Evolutionary conservation across 78 protist species (phyloP), one percentile per base, ranked within the genome.

Genomic region (Dictyostelium capitatum): DNA sequence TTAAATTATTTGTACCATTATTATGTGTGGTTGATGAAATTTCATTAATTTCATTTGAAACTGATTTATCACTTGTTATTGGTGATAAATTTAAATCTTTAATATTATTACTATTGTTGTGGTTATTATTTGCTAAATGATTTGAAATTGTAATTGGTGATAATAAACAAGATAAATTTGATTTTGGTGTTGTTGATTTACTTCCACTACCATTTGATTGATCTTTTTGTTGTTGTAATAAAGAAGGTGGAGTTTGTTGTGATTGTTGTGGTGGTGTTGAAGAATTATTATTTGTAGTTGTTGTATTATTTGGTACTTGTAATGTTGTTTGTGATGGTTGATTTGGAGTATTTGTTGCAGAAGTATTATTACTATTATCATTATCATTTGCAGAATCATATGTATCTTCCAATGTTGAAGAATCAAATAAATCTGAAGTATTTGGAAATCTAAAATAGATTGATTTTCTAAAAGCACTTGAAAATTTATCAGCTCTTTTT

Each of bases 371-470:
- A 11, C 54, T 54, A 65, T 43, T 75, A 64, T 69, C 65, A 8
- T 14, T 12, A 47, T 77, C 83, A 48, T 43, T 74, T 3, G 12
- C 6, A 14, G 47, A 14, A 54, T 53, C 64, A 53, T 53, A 48
- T 17, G 48, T 53, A 30, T 85, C 92, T 4, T 57, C 83, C 23
- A 85, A 25, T 10, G 92, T 85, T 8, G 84, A 48, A 7, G n/a
- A 25, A 64, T 85, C 92, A 37, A 85, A 85, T 0, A 85, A 53
- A 32, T 43, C 74, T 1, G 84, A 77, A 1, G 92, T 85, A 23
- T 85, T 85, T 10, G 92, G 92, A n/a, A 83, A 85, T 30, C 92
- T 23, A 12, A 85, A 83, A 77, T 85, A 85, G 79, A 85, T 74
- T 30, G 73, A 51, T n/a, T 85, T 85, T 48, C 92, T 47, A 64